Percentiles rank a stretch among this genome's conserved stretches.
These are phyloP conservation scores for Podospora anserina DNA, from an alignment of 495 filamentous ascomycete genomes.

Conservation along the genomic window DNA sequence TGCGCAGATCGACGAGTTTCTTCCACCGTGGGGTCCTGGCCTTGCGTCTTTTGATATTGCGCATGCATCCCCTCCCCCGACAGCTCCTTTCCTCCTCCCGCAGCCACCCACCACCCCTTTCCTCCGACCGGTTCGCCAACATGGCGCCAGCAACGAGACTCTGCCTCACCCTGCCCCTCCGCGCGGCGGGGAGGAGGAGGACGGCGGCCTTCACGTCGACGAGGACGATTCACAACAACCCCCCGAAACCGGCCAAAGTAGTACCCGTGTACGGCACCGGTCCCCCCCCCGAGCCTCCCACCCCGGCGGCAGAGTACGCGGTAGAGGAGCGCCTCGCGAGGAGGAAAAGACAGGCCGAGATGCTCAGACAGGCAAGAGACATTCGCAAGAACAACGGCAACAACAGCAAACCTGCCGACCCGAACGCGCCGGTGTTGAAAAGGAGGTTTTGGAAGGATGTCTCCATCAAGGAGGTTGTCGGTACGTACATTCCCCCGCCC, in stretches of 20 bases:
- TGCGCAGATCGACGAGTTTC: not conserved
- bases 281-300: constrained; percentile 69
- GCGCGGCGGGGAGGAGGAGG: constrained; percentile 1
- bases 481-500: constrained; percentile 27
- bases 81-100: not conserved
- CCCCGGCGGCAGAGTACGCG: constrained; percentile 2
- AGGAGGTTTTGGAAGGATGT: constrained; percentile 86
- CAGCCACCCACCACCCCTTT: not conserved
- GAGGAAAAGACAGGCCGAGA: constrained; percentile 52
- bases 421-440: constrained; percentile 39
- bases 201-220: not conserved
- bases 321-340: constrained; percentile 39
- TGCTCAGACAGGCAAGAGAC: constrained; percentile 47
- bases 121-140: not conserved
- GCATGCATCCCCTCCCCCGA: constrained; percentile 18
- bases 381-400: constrained; percentile 27
- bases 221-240: constrained; percentile 38
- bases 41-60: not conserved
- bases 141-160: constrained; percentile 25
- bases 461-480: constrained; percentile 53
- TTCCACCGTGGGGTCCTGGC: not conserved
- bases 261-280: constrained; percentile 72
- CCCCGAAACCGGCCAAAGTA: constrained; percentile 46
- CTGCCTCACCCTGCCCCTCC: constrained; percentile 14
- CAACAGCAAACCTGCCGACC: constrained; percentile 9